These are phyloP conservation scores for Aspergillus fumigatus DNA, from an alignment of 2,329 filamentous ascomycete genomes.

Conservation along the genomic window DNA sequence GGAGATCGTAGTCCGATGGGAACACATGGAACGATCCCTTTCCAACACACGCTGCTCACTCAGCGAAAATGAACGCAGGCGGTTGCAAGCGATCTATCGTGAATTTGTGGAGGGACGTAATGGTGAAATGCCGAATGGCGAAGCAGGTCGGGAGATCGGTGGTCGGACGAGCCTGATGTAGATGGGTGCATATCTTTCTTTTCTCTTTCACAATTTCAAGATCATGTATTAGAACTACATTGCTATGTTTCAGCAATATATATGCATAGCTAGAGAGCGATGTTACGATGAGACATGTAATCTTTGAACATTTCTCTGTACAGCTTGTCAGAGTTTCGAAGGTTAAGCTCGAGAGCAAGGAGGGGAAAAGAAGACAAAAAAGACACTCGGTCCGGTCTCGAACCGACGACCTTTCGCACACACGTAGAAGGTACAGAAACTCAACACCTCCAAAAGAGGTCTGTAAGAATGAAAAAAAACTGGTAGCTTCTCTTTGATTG, in stretches of 20 bases:
- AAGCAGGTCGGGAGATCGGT: slow-evolving; percentile 87
- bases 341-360: background rate
- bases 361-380: background rate
- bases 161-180: slow-evolving; percentile 92
- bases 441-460: slow-evolving; percentile 10
- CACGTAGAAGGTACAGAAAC: background rate
- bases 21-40: slow-evolving; percentile 74
- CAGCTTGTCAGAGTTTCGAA: no score
- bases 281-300: background rate
- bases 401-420: background rate
- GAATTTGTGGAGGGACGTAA: slow-evolving; percentile 92
- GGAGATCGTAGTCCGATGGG: slow-evolving; percentile 80
- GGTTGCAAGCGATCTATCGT: slow-evolving; percentile 75
- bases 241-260: background rate
- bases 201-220: background rate
- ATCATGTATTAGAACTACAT: slow-evolving; percentile 2
- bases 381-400: slow-evolving; percentile 2
- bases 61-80: slow-evolving; percentile 66
- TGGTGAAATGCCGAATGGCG: slow-evolving; percentile 91
- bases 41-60: slow-evolving; percentile 77
- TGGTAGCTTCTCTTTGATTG: slow-evolving; percentile 72
- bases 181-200: background rate
- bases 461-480: slow-evolving; percentile 52
- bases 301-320: background rate
- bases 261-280: background rate